Evolutionary conservation across 139 green algal species (phyloP), one percentile per base, ranked within the genome.

Genomic region (Diplosphaera chodatii): DNA sequence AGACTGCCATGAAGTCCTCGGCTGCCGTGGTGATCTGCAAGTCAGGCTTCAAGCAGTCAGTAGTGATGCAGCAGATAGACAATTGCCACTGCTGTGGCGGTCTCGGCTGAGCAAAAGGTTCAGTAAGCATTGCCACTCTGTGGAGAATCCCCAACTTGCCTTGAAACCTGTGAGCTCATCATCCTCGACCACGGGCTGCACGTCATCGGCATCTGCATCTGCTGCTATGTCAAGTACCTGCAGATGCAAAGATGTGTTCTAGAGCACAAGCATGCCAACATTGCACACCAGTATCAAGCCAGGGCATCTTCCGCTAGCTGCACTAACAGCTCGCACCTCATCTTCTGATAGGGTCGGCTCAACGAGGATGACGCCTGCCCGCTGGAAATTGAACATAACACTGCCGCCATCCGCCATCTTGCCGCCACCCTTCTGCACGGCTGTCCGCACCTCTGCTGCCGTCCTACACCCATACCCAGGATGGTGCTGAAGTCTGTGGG

Each of bases 381-480:
- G 72, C 69, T 83, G 64, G 80, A 98, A 98, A 79, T 95, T 96
- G 81, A 98, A 98, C 71, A 94, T 55, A 34, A 98, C 93, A 23
- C 71, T 86, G 28, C 93, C 93, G 1, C 83, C 70, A 64, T 97
- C 93, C 2, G 93, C 93, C 63, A 89, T 81, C 82, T 98, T 98
- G 69, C 83, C 86, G 4, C 90, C 90, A 0, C 48, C 73, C 73
- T 96, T 97, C 23, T 80, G 91, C 25, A 98, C 81, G 0, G 85
- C 85, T 10, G 77, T 66, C 41, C 89, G 87, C 25, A 93, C 84
- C 34, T 90, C 76, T 21, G 68, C 77, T 66, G n/a, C 67, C 68
- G 10, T 78, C 70, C 23, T 84, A 74, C 3, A 48, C 8, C 37
- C 37, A 48, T 48, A n/a, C n/a, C n/a, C n/a, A n/a, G n/a, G n/a